A percentile compares a stretch with the other conserved stretches of the same genome.
Evolutionary conservation across 2,329 filamentous ascomycete genomes (phyloP).

Genomic region (Stagonosporopsis rhizophila): DNA sequence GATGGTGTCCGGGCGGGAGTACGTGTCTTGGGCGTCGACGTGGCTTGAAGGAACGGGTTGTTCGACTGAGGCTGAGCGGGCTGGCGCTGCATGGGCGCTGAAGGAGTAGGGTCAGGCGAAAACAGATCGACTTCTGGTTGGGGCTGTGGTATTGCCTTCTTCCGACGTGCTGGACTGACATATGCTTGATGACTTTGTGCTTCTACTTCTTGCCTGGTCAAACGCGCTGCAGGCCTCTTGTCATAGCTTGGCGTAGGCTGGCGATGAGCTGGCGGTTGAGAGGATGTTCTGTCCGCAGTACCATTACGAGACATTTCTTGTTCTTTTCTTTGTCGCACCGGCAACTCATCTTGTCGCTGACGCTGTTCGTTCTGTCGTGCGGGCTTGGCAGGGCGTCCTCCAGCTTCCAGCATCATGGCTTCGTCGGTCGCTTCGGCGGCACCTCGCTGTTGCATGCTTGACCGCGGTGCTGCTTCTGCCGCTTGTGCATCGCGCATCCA

Average conservation of each 20-base stretch:
- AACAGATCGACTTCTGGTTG: constrained; percentile 65
- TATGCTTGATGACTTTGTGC: constrained; percentile 85
- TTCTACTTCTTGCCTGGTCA: constrained; percentile 77
- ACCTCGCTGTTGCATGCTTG: constrained; percentile 31
- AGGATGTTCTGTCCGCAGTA: constrained; percentile 46
- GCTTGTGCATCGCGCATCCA: constrained; percentile 85
- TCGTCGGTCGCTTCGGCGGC: constrained; percentile 55
- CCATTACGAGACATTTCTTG: constrained; percentile 35
- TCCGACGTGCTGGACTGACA: constrained; percentile 83
- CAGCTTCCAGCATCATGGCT: constrained; percentile 79
- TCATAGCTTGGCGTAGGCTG: constrained; percentile 38
- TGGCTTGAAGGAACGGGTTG: constrained; percentile 49
- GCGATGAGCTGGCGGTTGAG: constrained; percentile 51
- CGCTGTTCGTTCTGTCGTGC: constrained; percentile 36
- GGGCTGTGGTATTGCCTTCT: constrained; percentile 65
- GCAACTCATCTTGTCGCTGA: constrained; percentile 32
- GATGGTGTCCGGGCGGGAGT: constrained; percentile 52
- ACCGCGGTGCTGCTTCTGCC: constrained; percentile 33
- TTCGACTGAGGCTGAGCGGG: constrained; percentile 47
- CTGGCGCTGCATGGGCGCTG: constrained; percentile 37
- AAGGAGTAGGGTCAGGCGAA: constrained; percentile 37
- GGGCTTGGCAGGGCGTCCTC: constrained; percentile 61
- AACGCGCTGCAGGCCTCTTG: constrained; percentile 61
- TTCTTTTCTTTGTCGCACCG: constrained; percentile 35
- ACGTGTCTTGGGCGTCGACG: constrained; percentile 34